Evolutionary conservation across 306 rosid genomes (phyloP).

Genomic region (Lablab purpureus): DNA sequence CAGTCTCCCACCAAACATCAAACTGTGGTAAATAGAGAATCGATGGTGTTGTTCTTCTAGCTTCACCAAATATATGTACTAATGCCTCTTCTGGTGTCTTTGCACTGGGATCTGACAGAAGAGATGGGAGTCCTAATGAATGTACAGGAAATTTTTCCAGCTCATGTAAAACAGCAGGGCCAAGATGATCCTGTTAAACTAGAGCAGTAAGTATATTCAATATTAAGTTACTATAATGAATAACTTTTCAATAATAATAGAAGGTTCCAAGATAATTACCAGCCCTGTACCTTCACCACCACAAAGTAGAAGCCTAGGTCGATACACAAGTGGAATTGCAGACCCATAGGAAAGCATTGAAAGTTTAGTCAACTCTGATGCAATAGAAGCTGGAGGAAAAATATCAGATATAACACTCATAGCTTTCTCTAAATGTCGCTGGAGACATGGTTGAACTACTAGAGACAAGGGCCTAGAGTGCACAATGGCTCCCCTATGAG

Average conservation of each 20-base stretch:
- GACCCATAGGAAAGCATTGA: conserved; percentile 92
- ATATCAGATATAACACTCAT: conserved; percentile 77
- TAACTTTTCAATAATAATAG: conserved; percentile 36
- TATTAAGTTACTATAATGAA: conserved; percentile 47
- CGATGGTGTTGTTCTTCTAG: conserved; percentile 94
- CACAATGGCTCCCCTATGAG: conserved; percentile 94
- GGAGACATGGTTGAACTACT: conserved; percentile 90
- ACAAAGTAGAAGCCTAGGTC: conserved; percentile 92
- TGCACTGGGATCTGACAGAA: conserved; percentile 98
- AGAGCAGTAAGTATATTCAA: conserved; percentile 95
- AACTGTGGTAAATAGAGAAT: conserved; percentile 93
- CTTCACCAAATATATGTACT: conserved; percentile 98
- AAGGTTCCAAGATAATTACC: conserved; percentile 76
- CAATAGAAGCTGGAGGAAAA: conserved; percentile 68
- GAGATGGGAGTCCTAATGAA: conserved; percentile 92
- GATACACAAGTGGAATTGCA: conserved; percentile 90
- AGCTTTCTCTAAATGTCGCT: conserved; percentile 72
- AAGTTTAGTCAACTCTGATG: conserved; percentile 82
- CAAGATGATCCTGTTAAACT: conserved; percentile 99
- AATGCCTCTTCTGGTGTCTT: conserved; percentile 97
- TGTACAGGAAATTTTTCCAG: conserved; percentile 98
- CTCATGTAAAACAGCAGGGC: conserved; percentile 97
- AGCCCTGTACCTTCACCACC: conserved; percentile 96
- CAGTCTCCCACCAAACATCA: conserved; percentile 97
- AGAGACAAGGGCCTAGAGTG: conserved; percentile 94